A percentile compares a stretch with the other conserved stretches of the same genome.
These are phyloP conservation scores for Onygena corvina DNA, from an alignment of 2,329 filamentous ascomycete genomes.

Conservation along the genomic window DNA sequence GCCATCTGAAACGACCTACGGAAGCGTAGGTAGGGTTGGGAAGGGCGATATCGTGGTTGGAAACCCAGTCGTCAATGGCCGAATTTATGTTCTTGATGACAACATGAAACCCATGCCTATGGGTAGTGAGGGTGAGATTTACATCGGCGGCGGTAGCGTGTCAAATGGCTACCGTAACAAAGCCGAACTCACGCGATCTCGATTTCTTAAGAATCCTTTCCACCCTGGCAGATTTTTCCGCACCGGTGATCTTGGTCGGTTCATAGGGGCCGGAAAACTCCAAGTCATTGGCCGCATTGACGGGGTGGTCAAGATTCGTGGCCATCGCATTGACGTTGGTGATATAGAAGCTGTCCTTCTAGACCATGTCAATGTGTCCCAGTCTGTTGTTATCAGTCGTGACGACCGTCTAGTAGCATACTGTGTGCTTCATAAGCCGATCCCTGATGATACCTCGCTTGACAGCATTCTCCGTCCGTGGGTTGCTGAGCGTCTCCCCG, in stretches of 20 bases:
- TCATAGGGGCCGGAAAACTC: not conserved
- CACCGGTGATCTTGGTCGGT: slow-evolving; percentile 6
- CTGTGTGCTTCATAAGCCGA: not conserved
- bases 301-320: slow-evolving; percentile 6
- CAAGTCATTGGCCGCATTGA: slow-evolving; percentile 2
- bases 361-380: not conserved
- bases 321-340: slow-evolving; percentile 4
- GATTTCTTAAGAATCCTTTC: slow-evolving; percentile 18
- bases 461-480: slow-evolving; percentile 4
- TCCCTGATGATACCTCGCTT: not conserved
- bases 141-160: slow-evolving; percentile 25
- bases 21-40: not conserved
- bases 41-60: slow-evolving; percentile 16
- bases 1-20: slow-evolving; percentile 19
- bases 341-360: slow-evolving; percentile 4
- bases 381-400: slow-evolving; percentile 1
- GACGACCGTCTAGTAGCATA: slow-evolving; percentile 3
- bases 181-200: slow-evolving; percentile 12
- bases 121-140: slow-evolving; percentile 35
- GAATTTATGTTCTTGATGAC: slow-evolving; percentile 32
- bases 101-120: slow-evolving; percentile 27
- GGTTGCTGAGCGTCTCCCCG: slow-evolving; percentile 18
- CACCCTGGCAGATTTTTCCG: not conserved
- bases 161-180: slow-evolving; percentile 18
- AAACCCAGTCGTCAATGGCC: slow-evolving; percentile 26